A percentile compares a stretch with the other conserved stretches of the same genome.
phyloP scores from a whole-genome alignment of 2,329 filamentous ascomycete species.

The Acrodontium crateriforme region DNA sequence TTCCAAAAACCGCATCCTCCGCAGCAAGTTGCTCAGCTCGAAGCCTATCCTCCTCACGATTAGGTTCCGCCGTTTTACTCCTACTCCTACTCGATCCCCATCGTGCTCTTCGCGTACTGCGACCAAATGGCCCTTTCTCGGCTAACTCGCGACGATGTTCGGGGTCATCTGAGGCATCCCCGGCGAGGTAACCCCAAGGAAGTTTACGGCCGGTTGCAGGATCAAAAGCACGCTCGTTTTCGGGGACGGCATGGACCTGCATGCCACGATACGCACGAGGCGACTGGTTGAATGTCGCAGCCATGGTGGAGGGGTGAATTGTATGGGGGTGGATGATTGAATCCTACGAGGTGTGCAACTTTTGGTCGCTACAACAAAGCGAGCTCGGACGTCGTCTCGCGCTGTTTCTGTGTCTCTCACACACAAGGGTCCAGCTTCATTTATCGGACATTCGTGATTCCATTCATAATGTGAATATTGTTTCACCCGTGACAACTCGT shows the following conservation, averaged over 20 bases:
- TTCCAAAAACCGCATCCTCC: conserved; percentile 35
- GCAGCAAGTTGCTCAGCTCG: conserved; percentile 30
- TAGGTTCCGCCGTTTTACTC: conserved; percentile 42
- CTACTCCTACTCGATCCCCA: conserved; percentile 33
- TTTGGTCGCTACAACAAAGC: too few relatives aligned
- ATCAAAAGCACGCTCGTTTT: conserved; percentile 47
- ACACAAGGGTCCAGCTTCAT: too few relatives aligned
- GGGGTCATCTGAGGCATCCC: conserved; percentile 1
- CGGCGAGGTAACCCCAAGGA: conserved; percentile 45
- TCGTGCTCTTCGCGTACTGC: conserved; percentile 24
- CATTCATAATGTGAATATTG: too few relatives aligned
- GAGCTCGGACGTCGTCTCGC: too few relatives aligned
- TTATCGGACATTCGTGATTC: too few relatives aligned
- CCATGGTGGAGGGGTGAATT: too few relatives aligned
- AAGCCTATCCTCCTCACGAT: conserved; percentile 42
- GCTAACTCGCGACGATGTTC: conserved; percentile 33
- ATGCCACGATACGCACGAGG: too few relatives aligned
- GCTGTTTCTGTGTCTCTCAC: too few relatives aligned
- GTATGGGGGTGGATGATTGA: too few relatives aligned
- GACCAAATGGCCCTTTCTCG: conserved; percentile 50
- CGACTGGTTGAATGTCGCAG: too few relatives aligned
- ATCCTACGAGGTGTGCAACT: too few relatives aligned
- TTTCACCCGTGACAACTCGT: too few relatives aligned
- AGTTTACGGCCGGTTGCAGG: conserved; percentile 43
- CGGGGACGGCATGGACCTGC: conserved; percentile 53